A percentile compares a stretch with the other conserved stretches of the same genome.
Conservation (phyloP, 139 green algal genomes). For the Asterochloris sp. region DNA sequence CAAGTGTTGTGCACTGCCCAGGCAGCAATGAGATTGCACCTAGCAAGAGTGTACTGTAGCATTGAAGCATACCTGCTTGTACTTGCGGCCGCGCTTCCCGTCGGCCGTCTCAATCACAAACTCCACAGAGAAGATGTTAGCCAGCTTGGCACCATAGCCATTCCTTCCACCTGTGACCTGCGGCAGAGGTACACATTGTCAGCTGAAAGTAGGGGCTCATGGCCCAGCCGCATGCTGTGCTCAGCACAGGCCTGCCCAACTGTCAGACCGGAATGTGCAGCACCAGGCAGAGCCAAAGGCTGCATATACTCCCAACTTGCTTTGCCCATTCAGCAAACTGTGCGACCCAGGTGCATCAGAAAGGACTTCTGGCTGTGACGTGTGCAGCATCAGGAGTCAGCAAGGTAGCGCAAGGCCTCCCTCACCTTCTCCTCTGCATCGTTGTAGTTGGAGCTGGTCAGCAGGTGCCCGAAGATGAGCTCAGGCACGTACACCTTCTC, state of each 20-base stretch:
- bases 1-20: no score
- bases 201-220: neutral
- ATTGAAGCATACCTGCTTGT: conserved; percentile 66
- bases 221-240: neutral
- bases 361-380: neutral
- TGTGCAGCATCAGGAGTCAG: neutral
- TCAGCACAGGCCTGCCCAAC: neutral
- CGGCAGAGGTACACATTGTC: neutral
- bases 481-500: conserved; percentile 96
- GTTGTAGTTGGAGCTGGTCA: conserved; percentile 98
- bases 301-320: neutral
- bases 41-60: neutral
- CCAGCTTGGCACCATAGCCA: conserved; percentile 98
- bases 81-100: conserved; percentile 72
- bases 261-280: neutral
- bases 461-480: conserved; percentile 98
- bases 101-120: conserved; percentile 97
- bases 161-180: conserved; percentile 97
- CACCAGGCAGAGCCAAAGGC: neutral
- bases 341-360: neutral
- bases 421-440: conserved; percentile 94
- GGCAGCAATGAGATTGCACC: no score
- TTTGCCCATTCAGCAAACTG: neutral
- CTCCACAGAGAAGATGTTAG: conserved; percentile 99
- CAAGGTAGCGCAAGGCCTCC: neutral